Evolutionary conservation across 1,139 yeast species (phyloP), one percentile per base, ranked within the genome.

Genomic region (Candida freyschussii): DNA sequence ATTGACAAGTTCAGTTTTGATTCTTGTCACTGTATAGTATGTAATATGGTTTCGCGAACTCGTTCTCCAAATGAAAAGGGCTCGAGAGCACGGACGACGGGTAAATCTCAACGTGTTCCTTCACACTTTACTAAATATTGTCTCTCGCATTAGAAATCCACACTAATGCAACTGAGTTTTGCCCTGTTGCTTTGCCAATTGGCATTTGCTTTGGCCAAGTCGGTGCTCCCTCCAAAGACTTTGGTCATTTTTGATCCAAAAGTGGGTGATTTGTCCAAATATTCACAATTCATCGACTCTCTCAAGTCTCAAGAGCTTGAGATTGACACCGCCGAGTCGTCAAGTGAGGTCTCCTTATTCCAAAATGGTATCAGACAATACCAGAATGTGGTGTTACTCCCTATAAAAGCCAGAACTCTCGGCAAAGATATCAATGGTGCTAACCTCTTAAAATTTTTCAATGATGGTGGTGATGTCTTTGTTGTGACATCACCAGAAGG

Each of bases 401-500:
- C 86, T 17, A 48, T 65, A 10, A 67, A 62, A 35, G 53, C 50
- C 45, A 67, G 59, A 47, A 52, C 48, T 26, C 52, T 77, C 12
- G 71, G 71, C 13, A 60, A 63, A 26, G 60, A 62, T 18, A 50
- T 75, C 30, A 53, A 65, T 4, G 62, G 69, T 6, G 52, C 59
- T 20, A 55, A 54, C 15, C 48, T 81, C 30, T 48, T 77, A 33
- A 65, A 73, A 26, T 85, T 77, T 50, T 66, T 79, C 49, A 56
- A 54, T 28, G 63, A 63, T 13, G 84, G 89, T 26, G 96, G 96
- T 39, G 83, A 87, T 54, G 55, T 91, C 12, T 54, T 91, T 20
- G 73, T 80, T 13, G 64, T 86, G 18, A 69, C 78, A 0, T 61
- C 69, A 14, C 67, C 78, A 19, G 47, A 51, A 17, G 80, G 80